Base-by-base conservation (phyloP, 225 moss, liverwort and hornwort species). In the Rhytidiadelphus loreus region DNA sequence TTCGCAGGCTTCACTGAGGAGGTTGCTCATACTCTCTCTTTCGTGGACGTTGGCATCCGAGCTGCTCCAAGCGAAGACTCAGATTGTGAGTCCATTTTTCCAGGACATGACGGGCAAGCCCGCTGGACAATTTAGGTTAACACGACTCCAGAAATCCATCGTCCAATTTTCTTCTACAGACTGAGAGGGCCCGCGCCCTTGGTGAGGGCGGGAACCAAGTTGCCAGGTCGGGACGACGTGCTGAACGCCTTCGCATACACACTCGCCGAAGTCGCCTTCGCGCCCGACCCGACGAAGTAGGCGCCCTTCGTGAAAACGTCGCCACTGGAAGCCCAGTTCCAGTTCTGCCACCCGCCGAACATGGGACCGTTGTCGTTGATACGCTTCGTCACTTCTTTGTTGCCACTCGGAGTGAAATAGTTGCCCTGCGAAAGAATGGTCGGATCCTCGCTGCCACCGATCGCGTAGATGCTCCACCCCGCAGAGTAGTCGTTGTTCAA, bases 401-500 rank as follows among this genome's bases (percentile, higher is more conserved):
- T 80, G 16, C 84, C 85, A 26, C 88, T 70, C 15, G 91, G 90
- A 24, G 71, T 85, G 91, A 92, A 94, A 33, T 88, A 48, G 86
- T 94, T 94, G 81, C 91, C 94, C 84, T 94, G 79, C 22, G 89
- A 89, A 65, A 91, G 77, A 70, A 94, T 93, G 1, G 93, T 94
- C 39, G 94, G 93, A 12, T 88, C 87, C 85, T 92, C 86, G 80
- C 94, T 94, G 29, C 94, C 94, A 13, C 93, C 94, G 79, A 93
- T 91, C 13, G 94, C 94, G 29, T 94, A 94, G 5, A 81, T 83
- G 8, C 19, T 15, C 94, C 91, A 94, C 39, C 89, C 91, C 20
- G 88, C 50, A 39, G 90, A 70, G 82, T 94, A 94, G 89, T 91
- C 92, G 55, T 94, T 94, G 16, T 95, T 95, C 85, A 95, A 60